phyloP scores from a whole-genome alignment of 2,329 filamentous ascomycete species.

The Mycosphaerelloides madeirae region DNA sequence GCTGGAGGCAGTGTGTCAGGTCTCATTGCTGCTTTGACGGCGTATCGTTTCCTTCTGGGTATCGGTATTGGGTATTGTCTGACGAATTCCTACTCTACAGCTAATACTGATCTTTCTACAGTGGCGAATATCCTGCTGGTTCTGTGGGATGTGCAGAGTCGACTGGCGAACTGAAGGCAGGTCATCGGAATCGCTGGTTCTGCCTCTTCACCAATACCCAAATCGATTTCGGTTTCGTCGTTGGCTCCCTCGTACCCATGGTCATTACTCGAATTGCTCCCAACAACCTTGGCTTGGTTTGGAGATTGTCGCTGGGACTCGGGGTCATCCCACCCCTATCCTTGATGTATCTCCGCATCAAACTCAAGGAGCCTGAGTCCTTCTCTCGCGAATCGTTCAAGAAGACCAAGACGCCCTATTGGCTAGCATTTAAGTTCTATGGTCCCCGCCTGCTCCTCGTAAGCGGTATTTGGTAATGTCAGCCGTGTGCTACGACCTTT shows the following conservation, averaged over 20 bases:
- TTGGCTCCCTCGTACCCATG: slow-evolving; percentile 72
- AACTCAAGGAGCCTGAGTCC: slow-evolving; percentile 73
- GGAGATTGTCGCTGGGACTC: slow-evolving; percentile 75
- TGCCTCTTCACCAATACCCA: slow-evolving; percentile 76
- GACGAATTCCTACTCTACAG: slow-evolving; percentile 29
- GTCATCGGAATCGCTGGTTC: slow-evolving; percentile 81
- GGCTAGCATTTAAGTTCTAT: slow-evolving; percentile 60
- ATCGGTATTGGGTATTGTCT: slow-evolving; percentile 38
- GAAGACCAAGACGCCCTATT: slow-evolving; percentile 46
- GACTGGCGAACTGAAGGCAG: slow-evolving; percentile 72
- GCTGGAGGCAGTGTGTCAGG: slow-evolving; percentile 63
- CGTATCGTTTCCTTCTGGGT: slow-evolving; percentile 76
- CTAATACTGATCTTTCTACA: slow-evolving; percentile 2
- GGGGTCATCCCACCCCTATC: slow-evolving; percentile 72
- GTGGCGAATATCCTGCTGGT: slow-evolving; percentile 72
- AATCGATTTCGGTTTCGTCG: slow-evolving; percentile 80
- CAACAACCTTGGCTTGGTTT: slow-evolving; percentile 66
- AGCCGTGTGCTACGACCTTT: no score
- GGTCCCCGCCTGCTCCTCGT: slow-evolving; percentile 67
- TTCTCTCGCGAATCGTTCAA: slow-evolving; percentile 68
- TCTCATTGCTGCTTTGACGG: slow-evolving; percentile 72
- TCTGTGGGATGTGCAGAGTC: slow-evolving; percentile 80
- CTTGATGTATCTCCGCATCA: slow-evolving; percentile 66
- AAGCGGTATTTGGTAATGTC: slow-evolving; percentile 60
- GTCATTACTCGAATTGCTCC: slow-evolving; percentile 41